Evolutionary conservation across 768 basidiomycete species (phyloP).

Genomic region (Coprinellus micaceus): DNA sequence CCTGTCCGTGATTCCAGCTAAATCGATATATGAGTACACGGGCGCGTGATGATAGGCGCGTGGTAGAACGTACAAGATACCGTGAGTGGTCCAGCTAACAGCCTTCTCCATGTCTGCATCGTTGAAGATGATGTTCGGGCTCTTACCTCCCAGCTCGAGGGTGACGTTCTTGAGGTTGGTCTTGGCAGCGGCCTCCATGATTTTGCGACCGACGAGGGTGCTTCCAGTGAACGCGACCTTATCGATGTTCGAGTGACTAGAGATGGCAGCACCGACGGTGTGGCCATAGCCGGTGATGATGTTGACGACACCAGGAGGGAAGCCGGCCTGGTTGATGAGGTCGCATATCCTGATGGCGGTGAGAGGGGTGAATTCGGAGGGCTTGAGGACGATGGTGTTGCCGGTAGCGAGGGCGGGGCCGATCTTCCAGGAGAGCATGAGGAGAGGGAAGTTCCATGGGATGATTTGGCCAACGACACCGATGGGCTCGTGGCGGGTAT

Average conservation of each 20-base stretch:
- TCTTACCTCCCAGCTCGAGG: slow-evolving; percentile 74
- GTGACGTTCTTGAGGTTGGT: slow-evolving; percentile 77
- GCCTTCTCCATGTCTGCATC: slow-evolving; percentile 64
- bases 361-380: slow-evolving; percentile 70
- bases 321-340: slow-evolving; percentile 64
- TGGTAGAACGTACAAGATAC: slow-evolving; percentile 54
- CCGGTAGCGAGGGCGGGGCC: slow-evolving; percentile 76
- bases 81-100: slow-evolving; percentile 60
- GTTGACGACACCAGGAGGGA: slow-evolving; percentile 51
- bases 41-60: no score
- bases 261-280: slow-evolving; percentile 12
- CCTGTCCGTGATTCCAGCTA: slow-evolving; percentile 71
- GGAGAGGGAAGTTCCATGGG: slow-evolving; percentile 51
- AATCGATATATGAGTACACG: neutral
- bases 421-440: slow-evolving; percentile 66
- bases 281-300: slow-evolving; percentile 13
- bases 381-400: slow-evolving; percentile 66
- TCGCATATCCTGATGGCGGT: slow-evolving; percentile 50
- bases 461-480: slow-evolving; percentile 55
- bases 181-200: slow-evolving; percentile 71
- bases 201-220: slow-evolving; percentile 67
- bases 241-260: slow-evolving; percentile 4
- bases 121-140: slow-evolving; percentile 60
- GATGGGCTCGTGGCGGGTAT: slow-evolving; percentile 65
- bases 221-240: slow-evolving; percentile 72